A percentile compares a stretch with the other conserved stretches of the same genome.
These are phyloP conservation scores for Ramaria rubella DNA, from an alignment of 768 basidiomycete genomes.

Conservation along the genomic window DNA sequence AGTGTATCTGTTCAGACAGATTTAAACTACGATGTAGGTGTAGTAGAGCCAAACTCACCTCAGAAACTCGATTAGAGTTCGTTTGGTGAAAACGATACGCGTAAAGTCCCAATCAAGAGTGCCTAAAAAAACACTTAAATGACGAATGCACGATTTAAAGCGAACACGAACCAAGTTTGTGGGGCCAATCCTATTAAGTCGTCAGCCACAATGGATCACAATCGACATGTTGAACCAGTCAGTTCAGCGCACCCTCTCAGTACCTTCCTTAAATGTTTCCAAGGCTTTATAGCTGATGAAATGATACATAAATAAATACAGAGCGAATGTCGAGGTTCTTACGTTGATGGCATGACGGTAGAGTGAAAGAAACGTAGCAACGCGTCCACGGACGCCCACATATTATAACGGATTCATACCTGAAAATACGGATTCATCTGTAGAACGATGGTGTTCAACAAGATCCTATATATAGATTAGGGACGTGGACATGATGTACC, in stretches of 20 bases:
- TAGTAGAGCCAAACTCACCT: slow-evolving; percentile 43
- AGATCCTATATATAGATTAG: too few species aligned
- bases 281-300: slow-evolving; percentile 50
- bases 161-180: slow-evolving; percentile 48
- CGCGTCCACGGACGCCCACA: slow-evolving; percentile 3
- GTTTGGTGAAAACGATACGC: slow-evolving; percentile 73
- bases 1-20: slow-evolving; percentile 44
- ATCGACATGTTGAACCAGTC: background rate
- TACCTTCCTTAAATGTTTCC: slow-evolving; percentile 49
- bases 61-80: slow-evolving; percentile 68
- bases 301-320: background rate
- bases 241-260: slow-evolving; percentile 41
- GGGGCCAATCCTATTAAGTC: slow-evolving; percentile 45
- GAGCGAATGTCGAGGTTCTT: slow-evolving; percentile 12
- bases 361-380: background rate
- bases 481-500: too few species aligned
- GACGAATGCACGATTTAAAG: background rate
- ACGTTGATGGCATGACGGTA: slow-evolving; percentile 38
- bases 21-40: background rate
- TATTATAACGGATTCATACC: background rate
- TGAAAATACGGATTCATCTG: too few species aligned
- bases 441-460: too few species aligned
- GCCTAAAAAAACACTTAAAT: slow-evolving; percentile 33
- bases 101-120: slow-evolving; percentile 79
- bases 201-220: background rate